phyloP scores from a whole-genome alignment of 495 filamentous ascomycete genomes.

The Hyaloscypha finlandica region DNA sequence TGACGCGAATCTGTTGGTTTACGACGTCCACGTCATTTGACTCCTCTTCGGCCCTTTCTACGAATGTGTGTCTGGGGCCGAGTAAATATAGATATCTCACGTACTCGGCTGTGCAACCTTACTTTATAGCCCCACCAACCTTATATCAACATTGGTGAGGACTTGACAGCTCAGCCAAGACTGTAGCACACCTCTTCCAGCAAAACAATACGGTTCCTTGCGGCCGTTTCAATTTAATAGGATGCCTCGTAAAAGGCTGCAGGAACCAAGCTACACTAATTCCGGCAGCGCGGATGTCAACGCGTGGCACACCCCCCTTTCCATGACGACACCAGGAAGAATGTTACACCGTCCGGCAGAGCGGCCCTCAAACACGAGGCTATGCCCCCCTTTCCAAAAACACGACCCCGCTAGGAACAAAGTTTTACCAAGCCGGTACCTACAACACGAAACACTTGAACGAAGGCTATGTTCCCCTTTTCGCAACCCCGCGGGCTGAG shows the following conservation, averaged over 20 bases:
- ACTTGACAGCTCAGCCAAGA: not conserved
- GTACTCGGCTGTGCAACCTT: not conserved
- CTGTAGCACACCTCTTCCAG: not conserved
- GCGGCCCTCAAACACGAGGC: not conserved
- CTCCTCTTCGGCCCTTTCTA: not conserved
- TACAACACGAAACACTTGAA: not conserved
- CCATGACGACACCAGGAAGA: not conserved
- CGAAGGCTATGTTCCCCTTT: not conserved
- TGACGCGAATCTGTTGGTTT: not conserved
- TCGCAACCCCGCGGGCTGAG: not conserved
- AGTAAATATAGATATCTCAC: not conserved
- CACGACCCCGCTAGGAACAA: not conserved
- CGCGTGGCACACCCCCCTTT: not conserved
- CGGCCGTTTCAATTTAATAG: not conserved
- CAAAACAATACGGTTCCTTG: not conserved
- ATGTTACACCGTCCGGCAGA: not conserved
- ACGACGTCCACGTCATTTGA: not conserved
- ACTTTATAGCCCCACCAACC: not conserved
- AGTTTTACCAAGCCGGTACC: not conserved
- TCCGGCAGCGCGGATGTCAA: not conserved
- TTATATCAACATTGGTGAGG: not conserved
- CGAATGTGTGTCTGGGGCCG: not conserved
- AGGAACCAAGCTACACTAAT: not conserved
- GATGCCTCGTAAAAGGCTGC: not conserved
- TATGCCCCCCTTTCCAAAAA: not conserved